Percentiles rank a stretch among this genome's conserved stretches.
Conservation (phyloP, 345 rosid species). For the Schrenkiella parvula region DNA sequence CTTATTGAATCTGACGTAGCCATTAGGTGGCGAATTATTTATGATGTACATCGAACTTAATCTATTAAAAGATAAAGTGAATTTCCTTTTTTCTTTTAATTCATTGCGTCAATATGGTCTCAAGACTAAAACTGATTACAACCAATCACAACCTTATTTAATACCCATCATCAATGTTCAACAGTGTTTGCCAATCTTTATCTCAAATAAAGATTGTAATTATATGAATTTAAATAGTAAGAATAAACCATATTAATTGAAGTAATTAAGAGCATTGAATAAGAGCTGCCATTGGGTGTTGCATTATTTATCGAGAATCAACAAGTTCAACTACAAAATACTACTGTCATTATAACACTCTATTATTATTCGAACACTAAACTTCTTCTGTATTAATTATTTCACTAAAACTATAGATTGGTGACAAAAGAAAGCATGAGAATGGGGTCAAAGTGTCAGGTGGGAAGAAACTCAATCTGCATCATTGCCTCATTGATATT, state of each 20-base stretch:
- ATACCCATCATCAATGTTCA: not conserved
- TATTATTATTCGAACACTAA: not conserved
- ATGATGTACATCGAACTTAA: not conserved
- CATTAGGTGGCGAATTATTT: slow-evolving; percentile 19
- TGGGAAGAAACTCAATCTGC: slow-evolving; percentile 25
- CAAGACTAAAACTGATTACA: not conserved
- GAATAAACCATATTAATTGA: not conserved
- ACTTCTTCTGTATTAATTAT: not conserved
- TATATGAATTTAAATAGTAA: not conserved
- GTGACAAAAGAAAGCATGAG: slow-evolving; percentile 4
- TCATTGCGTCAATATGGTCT: not conserved
- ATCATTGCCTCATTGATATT: slow-evolving; percentile 32
- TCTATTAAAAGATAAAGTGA: not conserved
- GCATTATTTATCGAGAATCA: not conserved
- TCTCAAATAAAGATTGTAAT: not conserved
- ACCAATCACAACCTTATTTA: not conserved
- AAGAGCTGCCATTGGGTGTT: not conserved
- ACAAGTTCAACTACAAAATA: not conserved
- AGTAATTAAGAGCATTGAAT: not conserved
- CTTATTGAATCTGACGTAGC: slow-evolving; percentile 20
- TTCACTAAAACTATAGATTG: not conserved
- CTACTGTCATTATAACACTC: not conserved
- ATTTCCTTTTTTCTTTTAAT: not conserved
- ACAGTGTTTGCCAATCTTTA: not conserved
- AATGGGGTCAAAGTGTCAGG: slow-evolving; percentile 34